These are phyloP conservation scores for Elsinoe batatas DNA, from an alignment of 2,329 filamentous ascomycete species.

Conservation along the genomic window DNA sequence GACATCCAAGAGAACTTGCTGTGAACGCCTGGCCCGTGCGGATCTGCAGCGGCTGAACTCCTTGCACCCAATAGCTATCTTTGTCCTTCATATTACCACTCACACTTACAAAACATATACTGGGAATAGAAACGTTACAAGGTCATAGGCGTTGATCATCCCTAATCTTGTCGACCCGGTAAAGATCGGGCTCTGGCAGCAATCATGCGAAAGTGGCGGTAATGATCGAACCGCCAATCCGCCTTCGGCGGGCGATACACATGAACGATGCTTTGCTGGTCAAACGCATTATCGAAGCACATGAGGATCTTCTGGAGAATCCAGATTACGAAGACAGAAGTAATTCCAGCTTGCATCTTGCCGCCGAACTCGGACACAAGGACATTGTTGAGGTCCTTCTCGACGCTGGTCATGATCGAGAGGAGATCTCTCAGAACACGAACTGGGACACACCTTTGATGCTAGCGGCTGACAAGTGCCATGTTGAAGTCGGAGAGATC, in stretches of 20 bases:
- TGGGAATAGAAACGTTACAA: no score
- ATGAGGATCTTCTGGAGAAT: conserved; percentile 64
- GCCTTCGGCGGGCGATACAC: conserved; percentile 72
- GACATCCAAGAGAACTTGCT: conserved; percentile 16
- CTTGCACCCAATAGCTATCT: neutral
- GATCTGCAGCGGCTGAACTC: conserved; percentile 4
- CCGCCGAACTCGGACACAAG: conserved; percentile 61
- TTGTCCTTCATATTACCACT: neutral
- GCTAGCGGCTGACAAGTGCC: conserved; percentile 60
- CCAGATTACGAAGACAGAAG: conserved; percentile 66
- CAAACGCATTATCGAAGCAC: conserved; percentile 62
- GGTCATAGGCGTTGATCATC: neutral
- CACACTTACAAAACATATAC: no score
- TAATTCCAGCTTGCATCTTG: conserved; percentile 77
- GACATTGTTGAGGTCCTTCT: conserved; percentile 61
- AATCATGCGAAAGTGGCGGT: neutral
- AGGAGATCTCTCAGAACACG: conserved; percentile 66
- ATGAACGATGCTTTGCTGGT: conserved; percentile 64
- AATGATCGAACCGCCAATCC: conserved; percentile 68
- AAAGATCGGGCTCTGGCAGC: neutral
- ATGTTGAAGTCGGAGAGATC: conserved; percentile 63
- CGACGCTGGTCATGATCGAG: conserved; percentile 63
- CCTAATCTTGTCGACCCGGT: neutral
- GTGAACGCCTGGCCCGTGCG: conserved; percentile 6
- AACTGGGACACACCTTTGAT: conserved; percentile 72